phyloP scores from a whole-genome alignment of 352 stramenopile genomes.

The Pythium rhizo-oryzae region DNA sequence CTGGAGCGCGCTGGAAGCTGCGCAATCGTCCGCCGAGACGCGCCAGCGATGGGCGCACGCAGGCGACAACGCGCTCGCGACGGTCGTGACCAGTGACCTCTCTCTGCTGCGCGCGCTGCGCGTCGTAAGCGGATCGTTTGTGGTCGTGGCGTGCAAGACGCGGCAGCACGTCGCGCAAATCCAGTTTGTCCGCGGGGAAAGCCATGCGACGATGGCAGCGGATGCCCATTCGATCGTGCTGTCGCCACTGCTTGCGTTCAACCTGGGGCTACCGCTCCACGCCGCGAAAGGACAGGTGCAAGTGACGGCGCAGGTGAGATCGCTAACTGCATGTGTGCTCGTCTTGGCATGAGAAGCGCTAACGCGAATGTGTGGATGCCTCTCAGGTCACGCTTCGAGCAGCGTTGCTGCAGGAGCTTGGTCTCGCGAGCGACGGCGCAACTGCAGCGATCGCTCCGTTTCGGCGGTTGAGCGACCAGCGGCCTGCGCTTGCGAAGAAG shows the following conservation, averaged over 20 bases:
- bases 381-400: constrained; percentile 43
- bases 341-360: not conserved
- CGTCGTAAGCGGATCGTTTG: constrained; percentile 28
- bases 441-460: constrained; percentile 27
- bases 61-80: constrained; percentile 13
- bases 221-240: constrained; percentile 32
- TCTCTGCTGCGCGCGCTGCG: constrained; percentile 20
- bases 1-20: constrained; percentile 14
- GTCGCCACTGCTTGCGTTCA: constrained; percentile 79
- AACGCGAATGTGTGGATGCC: not conserved
- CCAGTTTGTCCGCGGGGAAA: constrained; percentile 11
- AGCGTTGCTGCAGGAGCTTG: constrained; percentile 49
- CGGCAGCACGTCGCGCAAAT: constrained; percentile 21
- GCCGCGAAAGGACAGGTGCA: constrained; percentile 27
- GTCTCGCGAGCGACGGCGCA: constrained; percentile 30
- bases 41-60: not conserved
- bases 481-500: constrained; percentile 50
- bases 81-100: constrained; percentile 19
- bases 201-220: not conserved
- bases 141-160: constrained; percentile 8
- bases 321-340: not conserved
- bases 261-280: constrained; percentile 60
- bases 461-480: constrained; percentile 54
- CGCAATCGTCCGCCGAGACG: not conserved
- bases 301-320: constrained; percentile 36